Conservation (phyloP, 192 early-diverging fungal genomes). For the Diversispora eburnea region DNA sequence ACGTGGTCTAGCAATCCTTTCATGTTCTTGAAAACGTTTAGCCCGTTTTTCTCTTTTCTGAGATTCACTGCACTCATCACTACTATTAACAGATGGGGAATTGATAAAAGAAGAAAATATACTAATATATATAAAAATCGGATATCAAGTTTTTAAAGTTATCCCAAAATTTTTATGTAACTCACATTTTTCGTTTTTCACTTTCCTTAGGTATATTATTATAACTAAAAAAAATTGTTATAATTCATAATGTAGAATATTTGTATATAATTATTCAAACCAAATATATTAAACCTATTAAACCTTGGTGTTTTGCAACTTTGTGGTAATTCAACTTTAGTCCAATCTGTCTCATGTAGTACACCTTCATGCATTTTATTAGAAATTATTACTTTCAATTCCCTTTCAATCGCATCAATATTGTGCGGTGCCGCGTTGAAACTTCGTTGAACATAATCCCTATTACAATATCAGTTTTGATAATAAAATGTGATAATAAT, state of each 20-base stretch:
- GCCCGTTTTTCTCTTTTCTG: slow-evolving; percentile 39
- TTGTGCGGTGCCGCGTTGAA: slow-evolving; percentile 38
- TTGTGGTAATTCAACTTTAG: slow-evolving; percentile 62
- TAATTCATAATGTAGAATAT: not conserved
- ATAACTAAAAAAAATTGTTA: not conserved
- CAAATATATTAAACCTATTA: not conserved
- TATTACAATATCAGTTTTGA: slow-evolving; percentile 26
- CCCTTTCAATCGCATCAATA: slow-evolving; percentile 44
- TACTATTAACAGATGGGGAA: slow-evolving; percentile 3
- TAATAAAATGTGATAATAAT: not conserved
- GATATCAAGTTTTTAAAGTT: not conserved
- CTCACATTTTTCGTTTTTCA: slow-evolving; percentile 9
- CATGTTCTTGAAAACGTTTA: slow-evolving; percentile 36
- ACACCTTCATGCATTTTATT: slow-evolving; percentile 39
- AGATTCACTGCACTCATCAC: slow-evolving; percentile 31
- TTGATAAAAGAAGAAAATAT: not conserved
- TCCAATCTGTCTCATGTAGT: slow-evolving; percentile 65
- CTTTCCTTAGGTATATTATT: not conserved
- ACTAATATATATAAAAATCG: not conserved
- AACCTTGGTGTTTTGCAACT: slow-evolving; percentile 32
- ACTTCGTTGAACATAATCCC: slow-evolving; percentile 40
- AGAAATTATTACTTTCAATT: slow-evolving; percentile 56
- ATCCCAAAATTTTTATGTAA: not conserved
- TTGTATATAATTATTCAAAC: not conserved
- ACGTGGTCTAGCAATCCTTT: slow-evolving; percentile 8